A percentile compares a stretch with the other conserved stretches of the same genome.
These are phyloP conservation scores for Pseudisothecium myosuroides DNA, from an alignment of 225 moss, liverwort and hornwort genomes.

Conservation along the genomic window DNA sequence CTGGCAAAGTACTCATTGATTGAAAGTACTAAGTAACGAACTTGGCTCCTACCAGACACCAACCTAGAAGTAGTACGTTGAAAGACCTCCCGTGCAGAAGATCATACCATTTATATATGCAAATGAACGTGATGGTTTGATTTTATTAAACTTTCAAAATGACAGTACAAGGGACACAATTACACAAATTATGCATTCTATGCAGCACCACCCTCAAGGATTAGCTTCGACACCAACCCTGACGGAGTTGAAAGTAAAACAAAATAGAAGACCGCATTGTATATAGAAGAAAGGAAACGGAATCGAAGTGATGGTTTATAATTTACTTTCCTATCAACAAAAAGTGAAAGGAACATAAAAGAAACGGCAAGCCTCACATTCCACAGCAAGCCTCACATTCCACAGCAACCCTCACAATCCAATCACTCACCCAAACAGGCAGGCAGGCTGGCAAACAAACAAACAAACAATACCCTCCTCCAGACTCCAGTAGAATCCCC, in stretches of 20 bases:
- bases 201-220: background rate
- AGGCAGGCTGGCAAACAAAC: fast-evolving
- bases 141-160: background rate
- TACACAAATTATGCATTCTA: background rate
- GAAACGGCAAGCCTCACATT: background rate
- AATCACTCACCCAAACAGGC: background rate
- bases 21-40: background rate
- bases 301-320: background rate
- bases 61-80: background rate
- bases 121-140: background rate
- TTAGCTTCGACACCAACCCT: background rate
- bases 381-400: background rate
- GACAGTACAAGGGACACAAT: background rate
- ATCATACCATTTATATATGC: background rate
- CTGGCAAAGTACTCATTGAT: background rate
- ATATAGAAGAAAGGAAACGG: background rate
- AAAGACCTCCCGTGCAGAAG: background rate
- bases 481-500: background rate
- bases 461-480: background rate
- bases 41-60: background rate
- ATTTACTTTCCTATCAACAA: background rate
- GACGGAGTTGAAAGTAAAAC: background rate
- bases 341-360: no score
- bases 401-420: background rate
- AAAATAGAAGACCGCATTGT: background rate